Evolutionary conservation across 345 rosid genomes (phyloP).

Genomic region (Eucalyptus sp.): DNA sequence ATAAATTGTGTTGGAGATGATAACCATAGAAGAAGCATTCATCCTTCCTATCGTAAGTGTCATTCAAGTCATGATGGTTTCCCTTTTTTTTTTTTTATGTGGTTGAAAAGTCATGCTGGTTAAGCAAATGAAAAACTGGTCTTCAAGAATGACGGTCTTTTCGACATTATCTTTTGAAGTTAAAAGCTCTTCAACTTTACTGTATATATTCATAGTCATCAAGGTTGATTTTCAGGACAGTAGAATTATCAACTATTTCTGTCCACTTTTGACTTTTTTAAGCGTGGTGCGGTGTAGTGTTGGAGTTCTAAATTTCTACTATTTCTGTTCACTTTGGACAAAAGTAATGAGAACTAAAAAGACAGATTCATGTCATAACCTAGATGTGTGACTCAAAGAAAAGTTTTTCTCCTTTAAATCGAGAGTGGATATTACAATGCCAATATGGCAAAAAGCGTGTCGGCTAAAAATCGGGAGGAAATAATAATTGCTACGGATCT

Average conservation of each 20-base stretch:
- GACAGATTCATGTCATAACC: not conserved
- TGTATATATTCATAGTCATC: not conserved
- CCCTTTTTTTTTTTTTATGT: accelerated
- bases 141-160: not conserved
- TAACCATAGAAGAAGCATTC: not conserved
- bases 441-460: not conserved
- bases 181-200: not conserved
- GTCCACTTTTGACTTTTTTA: not conserved
- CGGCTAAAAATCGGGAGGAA: not conserved
- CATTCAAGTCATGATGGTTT: not conserved
- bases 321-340: not conserved
- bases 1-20: not conserved
- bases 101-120: not conserved
- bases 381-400: not conserved
- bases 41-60: not conserved
- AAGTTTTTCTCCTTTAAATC: not conserved
- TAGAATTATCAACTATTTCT: not conserved
- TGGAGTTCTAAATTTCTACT: not conserved
- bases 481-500: not conserved
- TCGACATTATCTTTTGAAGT: not conserved
- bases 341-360: not conserved
- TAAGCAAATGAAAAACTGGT: not conserved
- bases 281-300: not conserved
- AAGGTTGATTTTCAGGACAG: not conserved
- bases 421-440: not conserved